These are phyloP conservation scores for Eucalyptus cladocalyx DNA, from an alignment of 345 rosid genomes.

Conservation along the genomic window DNA sequence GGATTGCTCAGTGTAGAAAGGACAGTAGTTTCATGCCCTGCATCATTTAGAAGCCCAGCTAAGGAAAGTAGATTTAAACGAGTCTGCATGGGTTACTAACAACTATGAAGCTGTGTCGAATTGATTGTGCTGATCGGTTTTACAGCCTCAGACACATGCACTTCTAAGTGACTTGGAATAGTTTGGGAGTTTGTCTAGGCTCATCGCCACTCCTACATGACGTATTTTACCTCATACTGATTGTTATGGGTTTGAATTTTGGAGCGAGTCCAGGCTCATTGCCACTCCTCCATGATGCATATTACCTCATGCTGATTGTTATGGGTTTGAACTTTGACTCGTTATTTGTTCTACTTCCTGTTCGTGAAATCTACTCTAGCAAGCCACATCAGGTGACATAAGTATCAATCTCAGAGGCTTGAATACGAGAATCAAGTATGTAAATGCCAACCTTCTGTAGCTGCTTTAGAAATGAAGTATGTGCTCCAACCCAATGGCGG, in stretches of 20 bases:
- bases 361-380: not conserved
- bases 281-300: not conserved
- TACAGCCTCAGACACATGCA: not conserved
- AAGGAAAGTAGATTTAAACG: not conserved
- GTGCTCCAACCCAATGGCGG: constrained; percentile 89
- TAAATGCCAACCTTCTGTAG: constrained; percentile 22
- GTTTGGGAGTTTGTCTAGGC: not conserved
- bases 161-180: not conserved
- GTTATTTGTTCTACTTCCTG: not conserved
- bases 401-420: not conserved
- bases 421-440: not conserved
- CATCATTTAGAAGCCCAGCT: not conserved
- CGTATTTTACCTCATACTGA: not conserved
- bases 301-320: not conserved
- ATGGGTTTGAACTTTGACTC: not conserved
- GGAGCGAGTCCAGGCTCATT: not conserved
- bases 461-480: constrained; percentile 49
- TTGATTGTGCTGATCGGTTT: not conserved
- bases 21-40: constrained; percentile 1
- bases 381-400: not conserved
- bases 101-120: not conserved
- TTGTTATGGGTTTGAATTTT: not conserved
- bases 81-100: not conserved
- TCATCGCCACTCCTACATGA: not conserved
- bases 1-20: too few species aligned